Conservation (phyloP, 2,329 filamentous ascomycete species). For the Torrubiellomyces zombiae region DNA sequence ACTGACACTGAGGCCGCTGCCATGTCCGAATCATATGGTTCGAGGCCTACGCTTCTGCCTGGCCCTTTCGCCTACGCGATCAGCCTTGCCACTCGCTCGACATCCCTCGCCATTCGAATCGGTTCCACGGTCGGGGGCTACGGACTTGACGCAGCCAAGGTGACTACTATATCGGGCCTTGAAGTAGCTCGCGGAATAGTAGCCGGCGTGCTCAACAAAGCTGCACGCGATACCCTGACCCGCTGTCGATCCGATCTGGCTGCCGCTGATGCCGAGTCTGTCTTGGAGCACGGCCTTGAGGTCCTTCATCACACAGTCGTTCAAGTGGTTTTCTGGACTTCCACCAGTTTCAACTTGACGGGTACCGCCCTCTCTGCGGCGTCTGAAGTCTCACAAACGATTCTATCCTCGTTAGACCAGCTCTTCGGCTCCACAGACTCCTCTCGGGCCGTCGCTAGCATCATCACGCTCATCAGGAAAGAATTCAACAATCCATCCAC, state of each 20-base stretch:
- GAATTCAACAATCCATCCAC: conserved; percentile 49
- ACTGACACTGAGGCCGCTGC: conserved; percentile 6
- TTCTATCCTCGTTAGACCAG: conserved; percentile 43
- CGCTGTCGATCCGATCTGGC: conserved; percentile 29
- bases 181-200: conserved; percentile 38
- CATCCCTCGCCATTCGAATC: conserved; percentile 37
- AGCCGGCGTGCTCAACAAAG: conserved; percentile 34
- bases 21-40: conserved; percentile 7
- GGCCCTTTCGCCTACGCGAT: conserved; percentile 38
- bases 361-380: conserved; percentile 35
- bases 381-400: conserved; percentile 39
- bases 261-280: conserved; percentile 34
- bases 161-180: conserved; percentile 39
- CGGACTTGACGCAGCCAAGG: conserved; percentile 34
- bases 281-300: conserved; percentile 39
- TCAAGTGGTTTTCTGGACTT: conserved; percentile 43
- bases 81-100: conserved; percentile 43
- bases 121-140: conserved; percentile 34
- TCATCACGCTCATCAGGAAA: conserved; percentile 44
- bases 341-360: conserved; percentile 42
- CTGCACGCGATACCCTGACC: conserved; percentile 31
- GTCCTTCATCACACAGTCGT: conserved; percentile 40
- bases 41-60: conserved; percentile 36
- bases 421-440: conserved; percentile 54
- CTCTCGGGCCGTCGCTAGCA: conserved; percentile 48